Evolutionary conservation across 768 basidiomycete genomes (phyloP).

Genomic region (Astraeus odoratus): DNA sequence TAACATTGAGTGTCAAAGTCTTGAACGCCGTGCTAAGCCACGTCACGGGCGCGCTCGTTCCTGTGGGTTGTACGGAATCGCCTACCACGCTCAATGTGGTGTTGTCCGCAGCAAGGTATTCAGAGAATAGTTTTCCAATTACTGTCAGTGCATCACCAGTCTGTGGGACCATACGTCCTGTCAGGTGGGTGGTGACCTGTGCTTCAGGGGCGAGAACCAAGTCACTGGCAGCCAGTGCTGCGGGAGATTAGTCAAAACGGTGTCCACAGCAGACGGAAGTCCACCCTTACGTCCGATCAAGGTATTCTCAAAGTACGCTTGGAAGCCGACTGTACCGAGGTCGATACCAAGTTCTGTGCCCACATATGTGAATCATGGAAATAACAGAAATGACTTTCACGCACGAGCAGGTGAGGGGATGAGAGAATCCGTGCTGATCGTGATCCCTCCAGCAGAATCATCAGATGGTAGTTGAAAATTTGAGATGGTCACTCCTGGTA

Average conservation of each 20-base stretch:
- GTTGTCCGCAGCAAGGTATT: conserved; percentile 57
- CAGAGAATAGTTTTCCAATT: conserved; percentile 59
- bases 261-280: neutral
- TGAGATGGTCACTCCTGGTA: conserved; percentile 64
- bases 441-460: conserved; percentile 62
- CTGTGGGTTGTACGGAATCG: conserved; percentile 52
- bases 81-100: conserved; percentile 55
- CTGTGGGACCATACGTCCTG: conserved; percentile 60
- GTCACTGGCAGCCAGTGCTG: conserved; percentile 46
- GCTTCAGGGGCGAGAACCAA: conserved; percentile 46
- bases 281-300: conserved; percentile 52
- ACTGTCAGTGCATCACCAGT: conserved; percentile 44
- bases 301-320: conserved; percentile 49
- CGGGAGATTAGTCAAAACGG: conserved; percentile 1
- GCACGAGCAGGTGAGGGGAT: conserved; percentile 63
- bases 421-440: conserved; percentile 56
- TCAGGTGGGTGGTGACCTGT: conserved; percentile 43
- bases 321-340: conserved; percentile 58
- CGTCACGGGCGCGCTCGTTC: conserved; percentile 41
- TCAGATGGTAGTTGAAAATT: conserved; percentile 68
- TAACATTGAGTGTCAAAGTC: conserved; percentile 54
- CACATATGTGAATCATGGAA: conserved; percentile 10
- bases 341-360: conserved; percentile 59
- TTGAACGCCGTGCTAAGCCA: conserved; percentile 72
- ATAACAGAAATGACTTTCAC: conserved; percentile 22